Conservation (phyloP, 1,139 yeast species). For the Barnettozyma hawaiiensis region DNA sequence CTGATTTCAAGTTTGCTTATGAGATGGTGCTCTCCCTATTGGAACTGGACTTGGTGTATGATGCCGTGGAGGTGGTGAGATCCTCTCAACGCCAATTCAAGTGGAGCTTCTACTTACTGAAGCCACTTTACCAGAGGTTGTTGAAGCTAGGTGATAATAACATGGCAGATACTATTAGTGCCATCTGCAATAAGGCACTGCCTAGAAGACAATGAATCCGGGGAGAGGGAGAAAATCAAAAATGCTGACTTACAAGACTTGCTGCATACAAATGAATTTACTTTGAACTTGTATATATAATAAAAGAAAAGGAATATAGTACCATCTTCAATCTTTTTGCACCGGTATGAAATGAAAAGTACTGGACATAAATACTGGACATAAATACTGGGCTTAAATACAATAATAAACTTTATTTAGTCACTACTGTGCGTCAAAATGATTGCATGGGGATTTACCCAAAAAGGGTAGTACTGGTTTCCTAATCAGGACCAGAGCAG, state of each 20-base stretch:
- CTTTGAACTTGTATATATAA: not conserved
- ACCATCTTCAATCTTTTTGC: too few species aligned
- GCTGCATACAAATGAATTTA: slow-evolving; percentile 1
- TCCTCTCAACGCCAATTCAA: slow-evolving; percentile 64
- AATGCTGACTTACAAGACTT: too few species aligned
- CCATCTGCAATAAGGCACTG: slow-evolving; percentile 24
- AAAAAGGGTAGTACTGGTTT: not conserved
- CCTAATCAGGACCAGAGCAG: not conserved
- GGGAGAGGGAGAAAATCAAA: not conserved
- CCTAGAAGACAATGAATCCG: not conserved
- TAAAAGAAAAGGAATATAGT: not conserved
- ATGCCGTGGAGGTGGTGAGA: slow-evolving; percentile 62
- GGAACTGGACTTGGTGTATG: slow-evolving; percentile 48
- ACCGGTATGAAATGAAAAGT: too few species aligned
- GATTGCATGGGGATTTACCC: not conserved
- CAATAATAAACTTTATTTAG: not conserved
- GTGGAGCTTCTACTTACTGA: slow-evolving; percentile 63
- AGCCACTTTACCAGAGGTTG: slow-evolving; percentile 43
- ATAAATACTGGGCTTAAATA: too few species aligned
- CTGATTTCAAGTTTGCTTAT: slow-evolving; percentile 67
- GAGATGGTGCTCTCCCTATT: slow-evolving; percentile 54
- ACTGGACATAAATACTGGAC: too few species aligned
- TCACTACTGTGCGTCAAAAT: not conserved
- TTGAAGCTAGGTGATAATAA: slow-evolving; percentile 44
- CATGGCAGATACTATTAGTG: slow-evolving; percentile 35